Evolutionary conservation across 108 stramenopile genomes (phyloP), one percentile per base, ranked within the genome.

Genomic region (Mediolabrus comicus): DNA sequence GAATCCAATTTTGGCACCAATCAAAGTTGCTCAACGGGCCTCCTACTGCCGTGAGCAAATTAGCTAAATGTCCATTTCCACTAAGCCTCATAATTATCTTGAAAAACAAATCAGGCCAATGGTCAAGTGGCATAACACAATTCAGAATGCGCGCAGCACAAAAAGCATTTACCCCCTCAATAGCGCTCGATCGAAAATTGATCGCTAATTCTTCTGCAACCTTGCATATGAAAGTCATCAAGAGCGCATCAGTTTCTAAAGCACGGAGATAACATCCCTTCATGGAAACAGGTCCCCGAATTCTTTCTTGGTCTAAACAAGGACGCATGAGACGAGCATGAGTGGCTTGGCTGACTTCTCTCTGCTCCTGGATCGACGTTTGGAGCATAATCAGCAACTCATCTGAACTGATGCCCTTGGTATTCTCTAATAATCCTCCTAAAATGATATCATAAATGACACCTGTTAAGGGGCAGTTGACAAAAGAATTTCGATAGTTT

Each of bases 21-120:
- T 54, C 35, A 54, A 71, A 71, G 33, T 17, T 35, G 16, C n/a
- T 12, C 26, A 71, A 71, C 16, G 70, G 32, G 5, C 70, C 62
- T 9, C 53, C 36, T 13, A 10, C 49, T 13, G 32, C 52, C 13
- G 56, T 52, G 6, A 71, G 63, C 35, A 27, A 17, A 36, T 49
- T 49, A 8, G 63, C 62, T 10, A 65, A 30, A 52, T 65, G 64
- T 26, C 62, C 70, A 34, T 5, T 38, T 49, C 70, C 70, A 25
- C 31, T 24, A 4, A 71, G 52, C n/a, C 62, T 71, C 36, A 71
- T 17, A 16, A 71, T 55, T n/a, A 26, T 17, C 28, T 62, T 53
- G 63, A 71, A 71, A 29, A 71, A 71, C 25, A 71, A 52, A 53
- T 71, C 70, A 14, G 62, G 5, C 70, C 70, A 71, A 22, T 52